phyloP scores from a whole-genome alignment of 305 asterid species.

The Lippia alba region DNA sequence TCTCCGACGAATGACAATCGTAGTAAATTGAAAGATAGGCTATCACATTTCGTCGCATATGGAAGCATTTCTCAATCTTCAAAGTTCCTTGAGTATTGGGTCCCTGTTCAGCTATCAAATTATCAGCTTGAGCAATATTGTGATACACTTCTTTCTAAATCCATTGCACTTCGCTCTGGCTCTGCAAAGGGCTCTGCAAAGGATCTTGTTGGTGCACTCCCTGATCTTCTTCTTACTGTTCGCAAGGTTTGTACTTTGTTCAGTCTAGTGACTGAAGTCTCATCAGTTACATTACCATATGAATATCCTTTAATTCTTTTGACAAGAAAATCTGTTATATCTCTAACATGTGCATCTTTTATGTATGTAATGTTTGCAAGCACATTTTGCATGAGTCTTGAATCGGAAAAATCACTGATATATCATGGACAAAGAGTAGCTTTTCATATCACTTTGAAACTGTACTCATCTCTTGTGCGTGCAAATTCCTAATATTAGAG shows the following conservation, averaged over 20 bases:
- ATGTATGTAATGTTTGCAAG: background rate
- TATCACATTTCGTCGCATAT: slow-evolving; percentile 48
- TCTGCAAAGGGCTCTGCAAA: slow-evolving; percentile 66
- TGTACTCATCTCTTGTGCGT: slow-evolving; percentile 16
- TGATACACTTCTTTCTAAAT: slow-evolving; percentile 62
- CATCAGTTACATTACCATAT: slow-evolving; percentile 27
- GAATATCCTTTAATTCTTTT: slow-evolving; percentile 8
- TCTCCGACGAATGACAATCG: slow-evolving; percentile 53
- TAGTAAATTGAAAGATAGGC: slow-evolving; percentile 51
- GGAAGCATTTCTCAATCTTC: slow-evolving; percentile 48
- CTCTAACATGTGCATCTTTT: background rate
- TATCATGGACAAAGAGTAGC: slow-evolving; percentile 24
- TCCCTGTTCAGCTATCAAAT: slow-evolving; percentile 85
- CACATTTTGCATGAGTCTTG: slow-evolving; percentile 25
- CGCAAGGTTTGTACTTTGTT: slow-evolving; percentile 79
- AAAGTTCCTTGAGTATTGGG: slow-evolving; percentile 87
- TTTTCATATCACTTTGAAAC: slow-evolving; percentile 20
- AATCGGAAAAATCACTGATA: slow-evolving; percentile 9
- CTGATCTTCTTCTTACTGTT: slow-evolving; percentile 61
- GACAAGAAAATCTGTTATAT: background rate
- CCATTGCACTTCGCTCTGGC: slow-evolving; percentile 60
- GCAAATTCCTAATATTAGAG: slow-evolving; percentile 24
- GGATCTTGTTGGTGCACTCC: slow-evolving; percentile 74
- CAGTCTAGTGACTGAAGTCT: slow-evolving; percentile 22
- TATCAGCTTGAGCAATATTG: slow-evolving; percentile 93